A percentile compares a stretch with the other conserved stretches of the same genome.
These are phyloP conservation scores for Wickerhamiella sorbophila DNA, from an alignment of 805 yeast species.

Conservation along the genomic window DNA sequence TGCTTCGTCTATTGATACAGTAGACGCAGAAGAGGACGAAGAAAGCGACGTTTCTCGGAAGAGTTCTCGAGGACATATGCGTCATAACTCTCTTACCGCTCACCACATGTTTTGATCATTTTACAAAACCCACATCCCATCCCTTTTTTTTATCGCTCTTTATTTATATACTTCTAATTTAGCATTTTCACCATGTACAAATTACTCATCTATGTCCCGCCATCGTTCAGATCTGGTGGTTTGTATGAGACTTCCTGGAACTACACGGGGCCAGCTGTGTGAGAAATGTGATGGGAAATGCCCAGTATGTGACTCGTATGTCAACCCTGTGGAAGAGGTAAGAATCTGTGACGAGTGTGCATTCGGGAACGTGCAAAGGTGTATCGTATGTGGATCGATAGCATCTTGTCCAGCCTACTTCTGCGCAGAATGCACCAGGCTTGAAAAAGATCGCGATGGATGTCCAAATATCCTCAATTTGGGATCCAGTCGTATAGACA, in stretches of 20 bases:
- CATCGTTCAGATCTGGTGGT: conserved; percentile 75
- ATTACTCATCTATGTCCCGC: no score
- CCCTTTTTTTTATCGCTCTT: neutral
- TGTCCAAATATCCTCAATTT: conserved; percentile 75
- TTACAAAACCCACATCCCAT: neutral
- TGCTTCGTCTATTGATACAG: neutral
- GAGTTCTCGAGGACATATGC: neutral
- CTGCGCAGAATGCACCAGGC: conserved; percentile 69
- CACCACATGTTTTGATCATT: conserved; percentile 1
- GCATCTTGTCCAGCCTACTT: conserved; percentile 64
- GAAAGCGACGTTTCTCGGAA: neutral
- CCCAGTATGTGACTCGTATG: conserved; percentile 79
- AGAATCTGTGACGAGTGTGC: conserved; percentile 78
- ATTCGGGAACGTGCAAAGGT: conserved; percentile 51
- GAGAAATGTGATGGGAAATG: conserved; percentile 83
- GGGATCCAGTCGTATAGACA: conserved; percentile 56
- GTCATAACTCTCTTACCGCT: conserved; percentile 2
- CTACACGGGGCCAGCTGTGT: conserved; percentile 54
- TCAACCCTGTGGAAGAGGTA: conserved; percentile 51
- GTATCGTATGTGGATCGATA: conserved; percentile 61
- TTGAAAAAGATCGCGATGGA: conserved; percentile 79
- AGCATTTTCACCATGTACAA: no score
- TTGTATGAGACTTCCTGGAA: conserved; percentile 79
- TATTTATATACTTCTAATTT: no score
- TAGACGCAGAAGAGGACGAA: neutral